Conservation (phyloP, 306 rosid species). For the Pachyrhizus erosus region DNA sequence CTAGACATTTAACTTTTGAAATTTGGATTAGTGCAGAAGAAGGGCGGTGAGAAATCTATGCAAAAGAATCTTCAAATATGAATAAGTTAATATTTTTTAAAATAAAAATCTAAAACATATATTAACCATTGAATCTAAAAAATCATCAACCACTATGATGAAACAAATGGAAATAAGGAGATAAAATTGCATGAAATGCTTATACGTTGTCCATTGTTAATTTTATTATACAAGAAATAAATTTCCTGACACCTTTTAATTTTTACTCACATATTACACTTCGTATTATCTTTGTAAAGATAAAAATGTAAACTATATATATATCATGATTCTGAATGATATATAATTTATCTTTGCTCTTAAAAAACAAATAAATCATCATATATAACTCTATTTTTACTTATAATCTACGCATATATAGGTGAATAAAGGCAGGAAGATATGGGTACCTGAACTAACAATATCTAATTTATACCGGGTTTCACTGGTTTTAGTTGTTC, state of each 20-base stretch:
- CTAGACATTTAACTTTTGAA: too few species aligned
- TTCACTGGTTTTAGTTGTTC: conserved; percentile 29
- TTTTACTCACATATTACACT: background rate
- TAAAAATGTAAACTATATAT: background rate
- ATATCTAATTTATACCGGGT: background rate
- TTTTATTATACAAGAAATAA: background rate
- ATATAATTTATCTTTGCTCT: background rate
- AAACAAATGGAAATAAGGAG: background rate
- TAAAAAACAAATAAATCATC: background rate
- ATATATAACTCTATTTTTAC: too few species aligned
- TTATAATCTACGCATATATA: background rate
- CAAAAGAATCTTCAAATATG: too few species aligned
- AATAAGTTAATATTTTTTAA: background rate
- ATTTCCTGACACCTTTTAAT: background rate
- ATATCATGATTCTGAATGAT: background rate
- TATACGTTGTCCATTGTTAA: background rate
- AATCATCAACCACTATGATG: background rate
- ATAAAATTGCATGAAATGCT: background rate
- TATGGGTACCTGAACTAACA: background rate
- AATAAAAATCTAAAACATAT: background rate
- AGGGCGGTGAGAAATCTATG: background rate
- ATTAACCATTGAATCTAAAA: background rate
- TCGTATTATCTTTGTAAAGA: background rate
- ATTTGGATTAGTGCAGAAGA: background rate
- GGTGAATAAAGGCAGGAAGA: background rate